phyloP scores from a whole-genome alignment of 2,329 filamentous ascomycete genomes.

The Daldinia sp. region DNA sequence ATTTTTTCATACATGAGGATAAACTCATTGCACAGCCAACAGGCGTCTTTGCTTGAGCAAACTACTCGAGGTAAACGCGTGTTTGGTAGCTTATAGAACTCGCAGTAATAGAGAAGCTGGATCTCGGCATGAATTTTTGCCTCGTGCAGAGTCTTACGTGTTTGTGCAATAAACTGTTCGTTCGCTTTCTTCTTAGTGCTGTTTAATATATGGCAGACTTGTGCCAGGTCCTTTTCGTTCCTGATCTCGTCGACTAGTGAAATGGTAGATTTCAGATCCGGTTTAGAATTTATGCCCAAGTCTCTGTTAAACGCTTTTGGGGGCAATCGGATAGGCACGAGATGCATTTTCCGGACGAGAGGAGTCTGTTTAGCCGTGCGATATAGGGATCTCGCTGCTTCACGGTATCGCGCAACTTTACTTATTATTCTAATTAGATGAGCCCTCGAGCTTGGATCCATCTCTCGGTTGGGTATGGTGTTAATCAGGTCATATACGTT shows the following conservation, averaged over 20 bases:
- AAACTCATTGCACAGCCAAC: conserved; percentile 64
- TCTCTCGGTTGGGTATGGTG: conserved; percentile 41
- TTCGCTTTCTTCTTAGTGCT: conserved; percentile 14
- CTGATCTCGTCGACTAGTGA: conserved; percentile 32
- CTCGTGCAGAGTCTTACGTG: conserved; percentile 38
- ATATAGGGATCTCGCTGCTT: conserved; percentile 53
- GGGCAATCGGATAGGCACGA: conserved; percentile 50
- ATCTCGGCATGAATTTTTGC: conserved; percentile 64
- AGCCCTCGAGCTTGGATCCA: conserved; percentile 30
- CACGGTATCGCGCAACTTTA: conserved; percentile 55
- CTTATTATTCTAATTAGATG: conserved; percentile 51
- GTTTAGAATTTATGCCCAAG: not conserved
- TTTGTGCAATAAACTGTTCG: conserved; percentile 26
- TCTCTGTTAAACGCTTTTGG: conserved; percentile 44
- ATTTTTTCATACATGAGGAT: conserved; percentile 58
- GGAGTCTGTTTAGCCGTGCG: conserved; percentile 50
- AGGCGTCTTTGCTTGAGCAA: conserved; percentile 63
- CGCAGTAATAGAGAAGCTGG: conserved; percentile 60
- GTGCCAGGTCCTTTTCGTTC: not conserved
- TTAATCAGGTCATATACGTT: conserved; percentile 35
- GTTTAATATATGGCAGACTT: conserved; percentile 19
- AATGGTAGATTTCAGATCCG: conserved; percentile 19
- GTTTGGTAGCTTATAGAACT: conserved; percentile 45
- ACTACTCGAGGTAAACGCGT: conserved; percentile 54
- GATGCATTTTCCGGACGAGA: conserved; percentile 48